Evolutionary conservation across 164 flowering plant genomes (phyloP), one percentile per base, ranked within the genome.

Genomic region (Liriodendron chinense): DNA sequence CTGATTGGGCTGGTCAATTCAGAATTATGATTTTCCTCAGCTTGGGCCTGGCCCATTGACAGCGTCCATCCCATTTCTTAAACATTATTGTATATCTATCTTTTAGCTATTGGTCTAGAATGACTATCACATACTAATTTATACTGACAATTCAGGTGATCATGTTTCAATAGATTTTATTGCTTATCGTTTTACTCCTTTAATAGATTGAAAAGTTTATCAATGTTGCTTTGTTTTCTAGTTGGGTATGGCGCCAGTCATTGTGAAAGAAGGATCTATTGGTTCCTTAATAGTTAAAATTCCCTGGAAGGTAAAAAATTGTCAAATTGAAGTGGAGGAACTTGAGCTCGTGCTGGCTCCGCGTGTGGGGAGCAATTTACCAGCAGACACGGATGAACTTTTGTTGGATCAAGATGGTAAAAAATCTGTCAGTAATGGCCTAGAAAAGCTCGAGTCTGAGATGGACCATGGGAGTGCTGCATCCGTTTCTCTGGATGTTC

Each of bases 201-300:
- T 14, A 13, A 10, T 53, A 66, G 22, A 26, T 20, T 26, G 14
- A 28, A 25, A 53, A 66, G 18, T n/a, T 28, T 24, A 28, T 66
- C 14, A 5, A 16, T 63, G 5, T 50, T 26, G 16, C 76, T 23
- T 47, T 71, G 9, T 62, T 78, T 79, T 84, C 56, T 87, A 96
- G 99, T 73, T 94, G 73, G 90, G 89, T 72, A 82, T 83, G 47
- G 80, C 89, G 23, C 83, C 86, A 20, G 23, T 96, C 70, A 75
- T 78, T 34, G 82, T 96, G 53, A 90, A 87, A 83, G 99, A 93
- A 80, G 98, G 99, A 28, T 96, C 98, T 2, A 89, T 96, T 77
- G 91, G 92, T 21, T 88, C 94, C 21, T 72, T 96, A 28, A 57
- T 79, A 72, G 82, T 90, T 14, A 88, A 82, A 81, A 73, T 96